A percentile compares a stretch with the other conserved stretches of the same genome.
Evolutionary conservation across 306 rosid genomes (phyloP).

Genomic region (Lathyrus sativus): DNA sequence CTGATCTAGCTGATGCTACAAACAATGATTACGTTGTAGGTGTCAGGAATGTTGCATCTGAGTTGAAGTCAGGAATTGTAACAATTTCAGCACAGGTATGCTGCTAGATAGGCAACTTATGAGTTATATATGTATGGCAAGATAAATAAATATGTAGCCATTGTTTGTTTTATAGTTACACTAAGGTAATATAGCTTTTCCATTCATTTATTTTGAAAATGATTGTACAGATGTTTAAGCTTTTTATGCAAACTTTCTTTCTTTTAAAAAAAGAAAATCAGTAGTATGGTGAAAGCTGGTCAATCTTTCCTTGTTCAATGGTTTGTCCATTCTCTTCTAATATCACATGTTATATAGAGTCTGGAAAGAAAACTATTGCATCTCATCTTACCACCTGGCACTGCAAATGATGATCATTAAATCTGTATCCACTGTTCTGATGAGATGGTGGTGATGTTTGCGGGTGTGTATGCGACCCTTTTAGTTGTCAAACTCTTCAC

Average conservation of each 20-base stretch:
- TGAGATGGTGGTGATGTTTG: slow-evolving; percentile 6
- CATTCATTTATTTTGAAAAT: slow-evolving; percentile 2
- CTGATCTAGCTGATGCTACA: slow-evolving; percentile 82
- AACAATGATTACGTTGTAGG: slow-evolving; percentile 62
- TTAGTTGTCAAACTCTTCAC: not conserved
- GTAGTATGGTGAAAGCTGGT: slow-evolving; percentile 8
- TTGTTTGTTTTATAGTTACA: slow-evolving; percentile 3
- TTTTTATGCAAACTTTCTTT: not conserved
- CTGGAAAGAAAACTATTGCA: not conserved
- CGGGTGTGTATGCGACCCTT: not conserved
- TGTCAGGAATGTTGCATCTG: slow-evolving; percentile 71
- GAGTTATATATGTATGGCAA: not conserved
- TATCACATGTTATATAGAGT: not conserved
- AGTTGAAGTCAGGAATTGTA: slow-evolving; percentile 80
- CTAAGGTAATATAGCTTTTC: not conserved
- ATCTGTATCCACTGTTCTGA: not conserved
- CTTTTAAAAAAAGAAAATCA: not conserved
- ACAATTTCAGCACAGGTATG: slow-evolving; percentile 91
- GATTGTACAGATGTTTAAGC: not conserved
- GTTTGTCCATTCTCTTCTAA: not conserved
- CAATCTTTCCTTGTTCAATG: slow-evolving; percentile 14
- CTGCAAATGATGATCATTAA: not conserved
- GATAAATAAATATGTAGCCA: not conserved
- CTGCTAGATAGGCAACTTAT: slow-evolving; percentile 8
- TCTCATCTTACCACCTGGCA: slow-evolving; percentile 3